A percentile compares a stretch with the other conserved stretches of the same genome.
phyloP scores from a whole-genome alignment of 257 asterid species.

The Solanum chiquidenum region DNA sequence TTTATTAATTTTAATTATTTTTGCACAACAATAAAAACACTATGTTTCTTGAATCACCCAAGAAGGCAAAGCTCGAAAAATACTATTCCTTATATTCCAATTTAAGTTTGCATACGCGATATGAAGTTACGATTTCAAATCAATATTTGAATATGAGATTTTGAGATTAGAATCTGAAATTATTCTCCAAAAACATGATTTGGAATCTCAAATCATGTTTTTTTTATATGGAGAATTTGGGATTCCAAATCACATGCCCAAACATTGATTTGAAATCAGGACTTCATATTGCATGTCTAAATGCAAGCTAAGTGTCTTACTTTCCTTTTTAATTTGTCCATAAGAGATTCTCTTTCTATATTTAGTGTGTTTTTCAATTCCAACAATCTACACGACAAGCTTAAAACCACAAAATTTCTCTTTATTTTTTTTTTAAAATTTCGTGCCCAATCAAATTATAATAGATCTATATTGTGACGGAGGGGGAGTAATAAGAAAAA shows the following conservation, averaged over 20 bases:
- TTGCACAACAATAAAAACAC: background rate
- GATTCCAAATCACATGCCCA: background rate
- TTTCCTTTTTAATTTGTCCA: background rate
- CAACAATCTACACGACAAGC: background rate
- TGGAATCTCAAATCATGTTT: background rate
- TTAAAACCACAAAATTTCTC: background rate
- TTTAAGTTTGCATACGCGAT: background rate
- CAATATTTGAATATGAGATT: too few species aligned
- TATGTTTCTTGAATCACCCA: background rate
- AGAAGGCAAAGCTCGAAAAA: background rate
- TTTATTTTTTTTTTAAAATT: background rate
- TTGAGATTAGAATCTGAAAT: accelerated
- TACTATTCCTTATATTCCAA: background rate
- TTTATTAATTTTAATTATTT: background rate
- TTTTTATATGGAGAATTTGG: background rate
- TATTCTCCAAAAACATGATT: background rate
- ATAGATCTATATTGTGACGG: background rate
- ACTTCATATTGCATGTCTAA: background rate
- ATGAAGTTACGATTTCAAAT: background rate
- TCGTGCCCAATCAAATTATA: background rate
- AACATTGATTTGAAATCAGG: too few species aligned
- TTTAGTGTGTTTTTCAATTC: background rate
- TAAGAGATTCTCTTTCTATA: background rate
- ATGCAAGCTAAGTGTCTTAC: background rate
- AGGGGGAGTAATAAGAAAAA: background rate